Conservation (phyloP, 129 eudicot genomes). For the Pulicaria dysenterica region DNA sequence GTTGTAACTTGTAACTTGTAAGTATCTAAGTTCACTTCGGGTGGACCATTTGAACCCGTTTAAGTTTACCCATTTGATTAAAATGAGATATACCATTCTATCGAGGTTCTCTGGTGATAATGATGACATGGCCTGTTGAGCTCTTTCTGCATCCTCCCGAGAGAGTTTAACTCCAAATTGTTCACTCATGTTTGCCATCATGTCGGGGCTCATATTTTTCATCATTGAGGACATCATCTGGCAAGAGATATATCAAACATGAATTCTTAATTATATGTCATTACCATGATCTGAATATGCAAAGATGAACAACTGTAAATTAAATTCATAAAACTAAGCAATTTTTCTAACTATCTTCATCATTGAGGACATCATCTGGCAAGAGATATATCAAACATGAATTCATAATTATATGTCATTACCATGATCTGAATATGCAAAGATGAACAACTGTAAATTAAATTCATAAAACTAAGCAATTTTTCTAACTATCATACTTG, state of each 20-base stretch:
- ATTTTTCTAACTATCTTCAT: too few species aligned
- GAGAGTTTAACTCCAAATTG: conserved; percentile 91
- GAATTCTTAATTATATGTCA: background rate
- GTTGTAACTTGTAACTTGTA: too few species aligned
- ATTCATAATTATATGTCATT: background rate
- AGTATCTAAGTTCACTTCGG: too few species aligned
- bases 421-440: conserved; percentile 9
- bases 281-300: conserved; percentile 12
- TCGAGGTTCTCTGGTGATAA: conserved; percentile 86
- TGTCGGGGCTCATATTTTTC: conserved; percentile 95
- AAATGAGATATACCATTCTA: conserved; percentile 54
- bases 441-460: background rate
- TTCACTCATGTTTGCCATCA: conserved; percentile 96
- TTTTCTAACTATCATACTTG: too few species aligned
- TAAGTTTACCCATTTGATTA: too few species aligned
- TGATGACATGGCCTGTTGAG: conserved; percentile 97
- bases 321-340: too few species aligned
- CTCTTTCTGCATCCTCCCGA: conserved; percentile 90
- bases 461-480: too few species aligned
- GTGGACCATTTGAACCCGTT: too few species aligned
- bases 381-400: conserved; percentile 18
- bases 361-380: conserved; percentile 93
- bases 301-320: background rate
- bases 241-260: conserved; percentile 22
- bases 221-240: conserved; percentile 96